Percentiles rank a stretch among this genome's conserved stretches.
Evolutionary conservation across 2,329 filamentous ascomycete genomes (phyloP).

Genomic region (Claviceps digitariae): DNA sequence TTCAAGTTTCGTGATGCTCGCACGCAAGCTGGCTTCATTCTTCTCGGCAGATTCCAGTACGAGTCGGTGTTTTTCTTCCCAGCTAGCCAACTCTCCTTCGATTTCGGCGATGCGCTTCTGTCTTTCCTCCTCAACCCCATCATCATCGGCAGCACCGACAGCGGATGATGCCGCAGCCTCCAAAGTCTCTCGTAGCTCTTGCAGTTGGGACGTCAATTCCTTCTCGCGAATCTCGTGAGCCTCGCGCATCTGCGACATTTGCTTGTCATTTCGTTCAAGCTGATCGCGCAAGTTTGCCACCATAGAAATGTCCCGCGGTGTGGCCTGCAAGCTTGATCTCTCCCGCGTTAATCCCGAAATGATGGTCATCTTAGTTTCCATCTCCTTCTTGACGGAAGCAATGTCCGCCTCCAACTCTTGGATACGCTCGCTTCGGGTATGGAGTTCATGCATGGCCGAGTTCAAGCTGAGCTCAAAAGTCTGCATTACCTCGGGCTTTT

Average conservation of each 20-base stretch:
- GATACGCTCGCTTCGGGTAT: conserved; percentile 75
- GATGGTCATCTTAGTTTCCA: conserved; percentile 92
- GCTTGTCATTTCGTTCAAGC: conserved; percentile 71
- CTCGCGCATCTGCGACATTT: conserved; percentile 61
- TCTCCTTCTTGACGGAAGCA: conserved; percentile 75
- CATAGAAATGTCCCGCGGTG: conserved; percentile 82
- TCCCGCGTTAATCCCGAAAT: conserved; percentile 91
- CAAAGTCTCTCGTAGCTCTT: conserved; percentile 47
- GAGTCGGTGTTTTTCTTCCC: conserved; percentile 63
- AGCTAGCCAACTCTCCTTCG: conserved; percentile 56
- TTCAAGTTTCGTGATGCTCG: conserved; percentile 63
- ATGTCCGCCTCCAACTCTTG: conserved; percentile 82
- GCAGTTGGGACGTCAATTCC: conserved; percentile 59
- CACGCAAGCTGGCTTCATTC: conserved; percentile 59
- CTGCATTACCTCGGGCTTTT: conserved; percentile 71
- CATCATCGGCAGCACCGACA: conserved; percentile 9
- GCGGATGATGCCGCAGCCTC: conserved; percentile 13
- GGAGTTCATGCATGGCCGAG: conserved; percentile 82
- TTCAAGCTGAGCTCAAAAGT: conserved; percentile 89
- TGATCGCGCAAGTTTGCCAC: conserved; percentile 80
- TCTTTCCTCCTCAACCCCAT: conserved; percentile 17
- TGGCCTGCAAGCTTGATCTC: conserved; percentile 71
- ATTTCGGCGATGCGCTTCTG: conserved; percentile 46
- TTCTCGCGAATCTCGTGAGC: conserved; percentile 60
- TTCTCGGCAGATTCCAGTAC: conserved; percentile 57